Percentiles rank a stretch among this genome's conserved stretches.
These are phyloP conservation scores for Alternaria ethzedia DNA, from an alignment of 2,329 filamentous ascomycete species.

Conservation along the genomic window DNA sequence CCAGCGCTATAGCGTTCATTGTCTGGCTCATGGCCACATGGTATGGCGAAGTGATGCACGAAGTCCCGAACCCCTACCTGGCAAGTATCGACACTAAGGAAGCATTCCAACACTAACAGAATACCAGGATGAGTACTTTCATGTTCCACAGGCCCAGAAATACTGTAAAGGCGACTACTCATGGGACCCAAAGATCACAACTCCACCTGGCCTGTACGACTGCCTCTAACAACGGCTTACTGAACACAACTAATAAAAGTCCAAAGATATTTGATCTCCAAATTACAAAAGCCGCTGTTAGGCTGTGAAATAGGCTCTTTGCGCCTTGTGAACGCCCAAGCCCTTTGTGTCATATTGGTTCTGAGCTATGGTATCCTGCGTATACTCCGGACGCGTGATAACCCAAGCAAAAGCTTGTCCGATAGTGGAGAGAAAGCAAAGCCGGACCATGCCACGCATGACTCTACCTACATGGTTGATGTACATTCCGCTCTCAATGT, in stretches of 20 bases:
- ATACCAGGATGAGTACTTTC: conserved; percentile 79
- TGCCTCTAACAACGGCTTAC: neutral
- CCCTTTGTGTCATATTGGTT: conserved; percentile 46
- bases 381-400: conserved; percentile 14
- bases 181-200: conserved; percentile 98
- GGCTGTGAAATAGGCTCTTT: conserved; percentile 50
- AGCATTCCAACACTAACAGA: conserved; percentile 1
- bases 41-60: conserved; percentile 51
- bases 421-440: neutral
- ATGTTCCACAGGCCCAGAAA: conserved; percentile 87
- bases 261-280: conserved; percentile 51
- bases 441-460: neutral
- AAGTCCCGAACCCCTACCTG: conserved; percentile 65
- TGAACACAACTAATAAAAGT: conserved; percentile 36
- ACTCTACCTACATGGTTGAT: conserved; percentile 46
- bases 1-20: conserved; percentile 27
- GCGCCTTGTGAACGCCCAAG: conserved; percentile 48
- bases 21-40: conserved; percentile 32
- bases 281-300: conserved; percentile 46
- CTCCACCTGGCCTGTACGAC: conserved; percentile 78
- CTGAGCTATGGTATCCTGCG: conserved; percentile 35
- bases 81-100: conserved; percentile 45
- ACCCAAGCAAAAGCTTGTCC: neutral
- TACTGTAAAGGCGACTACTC: conserved; percentile 76
- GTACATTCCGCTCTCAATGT: conserved; percentile 77